Percentiles rank a stretch among this genome's conserved stretches.
These are phyloP conservation scores for Pseudocercospora fijiensis DNA, from an alignment of 2,329 filamentous ascomycete species.

Conservation along the genomic window DNA sequence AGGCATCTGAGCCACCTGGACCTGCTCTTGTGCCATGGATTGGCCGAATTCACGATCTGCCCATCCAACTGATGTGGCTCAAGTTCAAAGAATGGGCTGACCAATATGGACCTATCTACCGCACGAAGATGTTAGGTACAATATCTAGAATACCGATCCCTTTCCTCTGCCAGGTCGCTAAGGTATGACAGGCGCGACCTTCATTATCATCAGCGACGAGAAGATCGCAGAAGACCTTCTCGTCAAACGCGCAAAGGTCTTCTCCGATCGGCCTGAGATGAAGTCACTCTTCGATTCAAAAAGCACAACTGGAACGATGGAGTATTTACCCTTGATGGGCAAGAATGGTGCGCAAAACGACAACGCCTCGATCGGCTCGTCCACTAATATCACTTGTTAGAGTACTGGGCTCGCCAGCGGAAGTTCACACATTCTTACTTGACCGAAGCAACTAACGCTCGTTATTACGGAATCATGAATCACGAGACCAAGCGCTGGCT, in stretches of 20 bases:
- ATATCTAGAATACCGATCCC: too few relatives aligned
- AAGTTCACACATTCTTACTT: conserved; percentile 55
- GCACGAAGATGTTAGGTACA: conserved; percentile 40
- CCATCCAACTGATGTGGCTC: conserved; percentile 54
- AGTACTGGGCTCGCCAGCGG: conserved; percentile 57
- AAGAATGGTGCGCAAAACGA: conserved; percentile 49
- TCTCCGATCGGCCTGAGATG: conserved; percentile 54
- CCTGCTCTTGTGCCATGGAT: conserved; percentile 41
- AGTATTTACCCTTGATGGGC: conserved; percentile 58
- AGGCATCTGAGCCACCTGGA: conserved; percentile 41
- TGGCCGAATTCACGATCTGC: conserved; percentile 49
- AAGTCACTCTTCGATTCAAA: conserved; percentile 56
- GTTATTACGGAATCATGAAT: conserved; percentile 52
- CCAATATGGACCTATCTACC: conserved; percentile 38
- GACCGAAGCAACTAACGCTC: conserved; percentile 47
- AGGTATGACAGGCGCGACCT: too few relatives aligned
- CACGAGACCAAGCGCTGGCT: conserved; percentile 57
- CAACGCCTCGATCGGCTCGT: too few relatives aligned
- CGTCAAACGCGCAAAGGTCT: conserved; percentile 53
- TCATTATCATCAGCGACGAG: conserved; percentile 54
- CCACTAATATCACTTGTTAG: conserved; percentile 32
- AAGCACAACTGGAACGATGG: conserved; percentile 56
- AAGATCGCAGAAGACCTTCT: conserved; percentile 55
- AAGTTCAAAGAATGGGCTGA: conserved; percentile 50
- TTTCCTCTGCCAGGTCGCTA: too few relatives aligned